phyloP scores from a whole-genome alignment of 192 early-diverging fungal species.

The Cladochytrium replicatum region DNA sequence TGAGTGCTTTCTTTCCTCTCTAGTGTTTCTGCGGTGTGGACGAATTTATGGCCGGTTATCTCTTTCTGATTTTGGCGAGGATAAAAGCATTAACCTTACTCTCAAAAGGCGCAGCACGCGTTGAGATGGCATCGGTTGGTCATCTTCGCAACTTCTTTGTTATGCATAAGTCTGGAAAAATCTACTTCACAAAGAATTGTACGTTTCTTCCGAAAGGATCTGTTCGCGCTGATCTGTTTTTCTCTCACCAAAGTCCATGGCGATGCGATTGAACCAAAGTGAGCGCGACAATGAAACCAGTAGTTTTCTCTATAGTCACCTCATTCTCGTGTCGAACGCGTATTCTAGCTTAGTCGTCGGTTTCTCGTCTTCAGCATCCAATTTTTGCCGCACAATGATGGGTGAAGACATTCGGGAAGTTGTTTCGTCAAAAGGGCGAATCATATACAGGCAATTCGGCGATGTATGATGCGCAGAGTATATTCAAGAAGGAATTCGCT shows the following conservation, averaged over 20 bases:
- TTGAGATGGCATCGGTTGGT: too few species aligned
- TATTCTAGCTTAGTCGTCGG: conserved; percentile 36
- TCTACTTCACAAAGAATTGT: conserved; percentile 42
- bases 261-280: conserved; percentile 39
- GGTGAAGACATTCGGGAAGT: conserved; percentile 49
- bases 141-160: conserved; percentile 41
- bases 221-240: neutral
- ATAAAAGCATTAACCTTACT: too few species aligned
- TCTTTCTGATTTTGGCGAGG: too few species aligned
- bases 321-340: neutral
- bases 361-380: conserved; percentile 50
- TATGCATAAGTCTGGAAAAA: conserved; percentile 34
- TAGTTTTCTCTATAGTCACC: neutral
- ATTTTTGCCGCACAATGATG: conserved; percentile 45
- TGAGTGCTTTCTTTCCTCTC: too few species aligned
- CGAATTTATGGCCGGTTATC: too few species aligned
- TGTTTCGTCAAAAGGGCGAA: conserved; percentile 32
- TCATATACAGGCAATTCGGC: conserved; percentile 43
- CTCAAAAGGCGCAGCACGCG: too few species aligned
- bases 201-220: conserved; percentile 4
- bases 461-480: conserved; percentile 24
- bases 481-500: neutral
- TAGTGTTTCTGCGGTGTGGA: too few species aligned
- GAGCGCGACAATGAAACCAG: neutral
- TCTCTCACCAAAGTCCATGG: conserved; percentile 25